Evolutionary conservation across 208 protist genomes (phyloP), one percentile per base, ranked within the genome.

Genomic region (Acanthamoeba royreba): DNA sequence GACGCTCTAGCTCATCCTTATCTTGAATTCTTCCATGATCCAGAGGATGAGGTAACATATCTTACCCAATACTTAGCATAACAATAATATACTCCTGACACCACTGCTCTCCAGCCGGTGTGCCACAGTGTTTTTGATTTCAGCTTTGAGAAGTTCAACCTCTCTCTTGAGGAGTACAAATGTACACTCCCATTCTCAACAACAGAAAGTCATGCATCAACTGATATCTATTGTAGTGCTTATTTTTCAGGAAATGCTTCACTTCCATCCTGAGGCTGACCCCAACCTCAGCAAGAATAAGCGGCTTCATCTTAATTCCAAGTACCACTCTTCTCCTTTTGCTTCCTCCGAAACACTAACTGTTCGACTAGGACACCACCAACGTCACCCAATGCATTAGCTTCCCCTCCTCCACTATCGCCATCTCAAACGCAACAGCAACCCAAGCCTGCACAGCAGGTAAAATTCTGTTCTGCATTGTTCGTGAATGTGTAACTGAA

Each of bases 1-100:
- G 96, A 99, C 86, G 98, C 98, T 4, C 95, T 99, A 63, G 58
- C 43, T 38, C 97, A 98, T 88, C 98, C 98, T 31, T 98, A 97
- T 94, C 94, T 98, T 47, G 94, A 79, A 9, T 61, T 87, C 28
- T 86, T 98, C 31, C 98, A 98, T 94, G 97, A 97, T 43, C 94
- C 94, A 0, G 69, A 66, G 25, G 97, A 98, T 72, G 97, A 98
- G 97, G 85, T 69, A 35, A 19, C 8, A 40, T 22, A 15, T 13
- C 0, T 28, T 8, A 40, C 79, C 7, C 31, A 53, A 40, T 58
- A 31, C 52, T 5, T 45, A 7, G 7, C 31, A 22, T 69, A 9
- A n/a, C 8, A 40, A 31, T 83, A 31, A 53, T 83, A 17, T 40
- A 40, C 72, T 83, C n/a, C 22, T 89, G n/a, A 63, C n/a, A 8